Conservation (phyloP, 371 early-diverging fungal genomes). For the Nosema muscidifuracis region DNA sequence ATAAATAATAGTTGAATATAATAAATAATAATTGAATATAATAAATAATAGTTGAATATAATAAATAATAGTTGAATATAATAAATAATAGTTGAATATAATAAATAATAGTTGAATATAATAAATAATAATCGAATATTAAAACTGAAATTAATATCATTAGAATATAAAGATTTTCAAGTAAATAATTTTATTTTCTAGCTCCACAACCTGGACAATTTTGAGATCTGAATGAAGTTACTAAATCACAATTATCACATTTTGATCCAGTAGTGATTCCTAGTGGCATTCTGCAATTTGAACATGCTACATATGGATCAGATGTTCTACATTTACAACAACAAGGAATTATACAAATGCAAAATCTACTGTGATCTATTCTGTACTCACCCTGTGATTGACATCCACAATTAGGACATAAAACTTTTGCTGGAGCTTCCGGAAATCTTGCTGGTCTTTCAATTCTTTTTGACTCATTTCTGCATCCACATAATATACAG, state of each 20-base stretch:
- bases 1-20: too few species aligned
- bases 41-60: too few species aligned
- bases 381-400: slow-evolving; percentile 28
- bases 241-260: slow-evolving; percentile 23
- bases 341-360: slow-evolving; percentile 37
- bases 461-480: background rate
- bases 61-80: too few species aligned
- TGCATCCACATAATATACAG: slow-evolving; percentile 27
- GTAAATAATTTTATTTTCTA: slow-evolving; percentile 4
- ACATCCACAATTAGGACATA: slow-evolving; percentile 39
- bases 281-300: slow-evolving; percentile 8
- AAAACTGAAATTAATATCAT: too few species aligned
- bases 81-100: too few species aligned
- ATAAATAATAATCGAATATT: too few species aligned
- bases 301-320: slow-evolving; percentile 40
- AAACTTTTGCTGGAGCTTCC: slow-evolving; percentile 34
- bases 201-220: slow-evolving; percentile 45
- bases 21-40: too few species aligned
- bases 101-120: too few species aligned
- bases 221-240: slow-evolving; percentile 10
- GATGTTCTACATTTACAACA: slow-evolving; percentile 34
- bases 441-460: slow-evolving; percentile 37
- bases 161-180: too few species aligned
- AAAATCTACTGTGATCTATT: background rate
- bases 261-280: slow-evolving; percentile 8